phyloP scores from a whole-genome alignment of 352 stramenopile species.

The Pilasporangium apinafurcum region DNA sequence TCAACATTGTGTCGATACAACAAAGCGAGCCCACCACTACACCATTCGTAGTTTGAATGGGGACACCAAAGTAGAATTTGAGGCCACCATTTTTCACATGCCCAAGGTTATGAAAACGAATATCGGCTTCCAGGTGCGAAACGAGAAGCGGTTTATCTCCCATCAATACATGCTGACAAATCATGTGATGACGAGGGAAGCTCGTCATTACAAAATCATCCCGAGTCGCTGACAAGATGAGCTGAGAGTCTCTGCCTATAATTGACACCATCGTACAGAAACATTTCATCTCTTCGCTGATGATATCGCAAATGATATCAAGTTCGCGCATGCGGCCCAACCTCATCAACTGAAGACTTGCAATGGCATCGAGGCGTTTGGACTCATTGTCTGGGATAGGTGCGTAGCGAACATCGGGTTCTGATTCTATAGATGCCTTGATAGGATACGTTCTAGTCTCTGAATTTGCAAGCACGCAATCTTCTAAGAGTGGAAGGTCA shows the following conservation, averaged over 20 bases:
- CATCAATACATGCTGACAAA: constrained; percentile 58
- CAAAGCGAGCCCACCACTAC: constrained; percentile 45
- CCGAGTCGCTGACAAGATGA: constrained; percentile 34
- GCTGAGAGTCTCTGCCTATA: constrained; percentile 26
- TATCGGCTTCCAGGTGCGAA: constrained; percentile 47
- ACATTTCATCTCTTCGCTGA: constrained; percentile 24
- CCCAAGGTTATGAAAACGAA: constrained; percentile 27
- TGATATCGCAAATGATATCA: constrained; percentile 42
- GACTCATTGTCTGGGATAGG: constrained; percentile 5
- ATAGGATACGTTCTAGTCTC: constrained; percentile 6
- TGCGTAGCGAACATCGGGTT: constrained; percentile 1
- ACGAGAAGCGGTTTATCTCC: constrained; percentile 33
- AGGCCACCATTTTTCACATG: constrained; percentile 22
- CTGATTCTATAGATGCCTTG: not conserved
- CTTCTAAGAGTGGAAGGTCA: constrained; percentile 12
- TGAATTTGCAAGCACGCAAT: constrained; percentile 11
- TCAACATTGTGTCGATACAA: constrained; percentile 30
- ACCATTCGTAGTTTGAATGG: constrained; percentile 19
- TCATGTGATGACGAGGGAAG: constrained; percentile 33
- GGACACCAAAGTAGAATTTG: constrained; percentile 57
- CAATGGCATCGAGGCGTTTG: constrained; percentile 24
- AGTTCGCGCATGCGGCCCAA: constrained; percentile 33
- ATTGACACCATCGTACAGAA: constrained; percentile 38
- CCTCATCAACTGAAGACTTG: constrained; percentile 11
- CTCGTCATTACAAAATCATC: constrained; percentile 8